Conservation (phyloP, 2,329 filamentous ascomycete species). For the Dactylellina cionopaga region DNA sequence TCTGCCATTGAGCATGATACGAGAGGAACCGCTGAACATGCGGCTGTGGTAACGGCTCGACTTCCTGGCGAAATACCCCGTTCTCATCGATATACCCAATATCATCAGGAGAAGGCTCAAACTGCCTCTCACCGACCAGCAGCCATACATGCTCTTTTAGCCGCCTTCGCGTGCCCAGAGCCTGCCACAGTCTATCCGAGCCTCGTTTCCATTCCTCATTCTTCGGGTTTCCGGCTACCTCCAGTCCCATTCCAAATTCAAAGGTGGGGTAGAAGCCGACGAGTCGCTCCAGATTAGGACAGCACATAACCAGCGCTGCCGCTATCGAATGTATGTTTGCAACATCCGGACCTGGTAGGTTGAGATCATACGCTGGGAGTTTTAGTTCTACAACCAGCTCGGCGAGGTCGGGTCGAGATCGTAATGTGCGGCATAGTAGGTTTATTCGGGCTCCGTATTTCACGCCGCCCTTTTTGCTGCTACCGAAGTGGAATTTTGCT, state of each 20-base stretch:
- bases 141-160: conserved; percentile 51
- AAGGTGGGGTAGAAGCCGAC: conserved; percentile 50
- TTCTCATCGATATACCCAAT: conserved; percentile 48
- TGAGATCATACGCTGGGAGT: conserved; percentile 46
- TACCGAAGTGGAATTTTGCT: conserved; percentile 40
- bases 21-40: conserved; percentile 37
- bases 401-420: conserved; percentile 33
- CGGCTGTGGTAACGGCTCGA: conserved; percentile 22
- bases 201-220: conserved; percentile 43
- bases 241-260: conserved; percentile 49
- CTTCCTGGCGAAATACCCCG: conserved; percentile 46
- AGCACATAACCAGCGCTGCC: conserved; percentile 43
- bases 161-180: conserved; percentile 40
- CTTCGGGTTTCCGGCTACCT: conserved; percentile 24
- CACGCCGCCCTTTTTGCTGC: conserved; percentile 35
- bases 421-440: conserved; percentile 41
- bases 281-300: conserved; percentile 43
- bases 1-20: conserved; percentile 47
- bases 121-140: conserved; percentile 40
- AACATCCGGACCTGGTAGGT: conserved; percentile 25
- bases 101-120: conserved; percentile 47
- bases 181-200: conserved; percentile 45
- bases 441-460: conserved; percentile 49
- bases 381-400: conserved; percentile 47
- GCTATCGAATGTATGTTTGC: conserved; percentile 40